A percentile compares a stretch with the other conserved stretches of the same genome.
These are phyloP conservation scores for Nemophila menziesii DNA, from an alignment of 257 asterid species.

Conservation along the genomic window DNA sequence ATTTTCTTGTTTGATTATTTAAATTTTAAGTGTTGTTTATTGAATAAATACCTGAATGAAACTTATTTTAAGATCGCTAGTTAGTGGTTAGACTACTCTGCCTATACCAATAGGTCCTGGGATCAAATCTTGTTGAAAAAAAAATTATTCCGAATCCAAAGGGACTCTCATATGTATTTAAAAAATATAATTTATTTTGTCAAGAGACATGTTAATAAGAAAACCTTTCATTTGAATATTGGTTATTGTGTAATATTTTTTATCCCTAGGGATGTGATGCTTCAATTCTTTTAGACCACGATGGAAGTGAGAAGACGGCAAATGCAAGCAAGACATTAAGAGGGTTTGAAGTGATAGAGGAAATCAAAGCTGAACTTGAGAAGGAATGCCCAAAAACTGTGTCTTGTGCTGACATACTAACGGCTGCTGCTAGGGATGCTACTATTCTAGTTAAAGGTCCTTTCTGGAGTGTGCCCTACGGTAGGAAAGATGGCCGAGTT, in stretches of 20 bases:
- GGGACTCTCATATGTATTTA: too few species aligned
- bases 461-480: slow-evolving; percentile 75
- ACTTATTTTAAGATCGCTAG: background rate
- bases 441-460: slow-evolving; percentile 68
- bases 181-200: too few species aligned
- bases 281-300: slow-evolving; percentile 43
- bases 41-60: background rate
- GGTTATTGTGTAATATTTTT: too few species aligned
- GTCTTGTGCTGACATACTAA: slow-evolving; percentile 76
- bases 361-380: slow-evolving; percentile 57
- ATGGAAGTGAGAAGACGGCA: slow-evolving; percentile 52
- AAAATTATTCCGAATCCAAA: too few species aligned
- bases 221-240: too few species aligned
- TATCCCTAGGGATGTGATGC: slow-evolving; percentile 93
- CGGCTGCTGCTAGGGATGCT: slow-evolving; percentile 65
- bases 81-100: too few species aligned
- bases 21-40: background rate
- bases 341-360: slow-evolving; percentile 51
- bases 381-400: slow-evolving; percentile 52
- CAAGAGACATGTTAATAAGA: too few species aligned
- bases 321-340: slow-evolving; percentile 48
- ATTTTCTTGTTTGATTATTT: background rate
- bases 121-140: too few species aligned
- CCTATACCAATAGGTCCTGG: too few species aligned
- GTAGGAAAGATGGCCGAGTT: slow-evolving; percentile 64